phyloP scores from a whole-genome alignment of 202 grass and related monocot species.

The Dendrocalamus latiflorus region DNA sequence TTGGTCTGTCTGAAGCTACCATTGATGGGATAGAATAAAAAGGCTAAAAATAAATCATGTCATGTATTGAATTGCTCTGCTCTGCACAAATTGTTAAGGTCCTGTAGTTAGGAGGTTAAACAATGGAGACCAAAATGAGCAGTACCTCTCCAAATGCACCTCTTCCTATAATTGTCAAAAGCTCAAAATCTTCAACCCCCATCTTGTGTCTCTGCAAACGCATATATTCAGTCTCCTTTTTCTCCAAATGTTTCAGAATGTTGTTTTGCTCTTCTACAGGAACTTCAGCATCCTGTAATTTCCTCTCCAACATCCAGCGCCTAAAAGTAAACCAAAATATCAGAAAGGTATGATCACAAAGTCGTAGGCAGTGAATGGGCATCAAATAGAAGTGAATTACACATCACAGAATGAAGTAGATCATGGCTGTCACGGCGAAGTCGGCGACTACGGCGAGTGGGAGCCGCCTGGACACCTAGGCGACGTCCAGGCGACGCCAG shows the following conservation, averaged over 20 bases:
- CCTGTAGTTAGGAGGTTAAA: neutral
- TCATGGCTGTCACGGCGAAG: no score
- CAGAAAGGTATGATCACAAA: neutral
- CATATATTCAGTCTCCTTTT: slow-evolving; percentile 96
- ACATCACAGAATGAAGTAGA: neutral
- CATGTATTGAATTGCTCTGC: neutral
- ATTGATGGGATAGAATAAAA: neutral
- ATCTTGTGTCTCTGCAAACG: slow-evolving; percentile 94
- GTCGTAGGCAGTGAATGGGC: neutral
- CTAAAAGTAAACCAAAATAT: slow-evolving; percentile 45
- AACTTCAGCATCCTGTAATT: slow-evolving; percentile 87
- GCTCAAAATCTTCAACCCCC: slow-evolving; percentile 97
- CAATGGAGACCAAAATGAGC: neutral
- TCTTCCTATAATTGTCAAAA: slow-evolving; percentile 94
- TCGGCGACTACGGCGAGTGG: no score
- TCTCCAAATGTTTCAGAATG: slow-evolving; percentile 89
- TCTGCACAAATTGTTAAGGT: neutral
- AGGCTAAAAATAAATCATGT: neutral
- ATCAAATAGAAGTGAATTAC: neutral
- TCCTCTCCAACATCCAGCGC: slow-evolving; percentile 92
- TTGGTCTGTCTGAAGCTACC: neutral
- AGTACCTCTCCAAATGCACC: slow-evolving; percentile 96
- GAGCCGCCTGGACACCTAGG: no score
- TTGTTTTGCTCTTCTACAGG: slow-evolving; percentile 89
- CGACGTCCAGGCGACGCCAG: no score